Evolutionary conservation across 768 basidiomycete species (phyloP).

Genomic region (Termitomyces bulborhizus): DNA sequence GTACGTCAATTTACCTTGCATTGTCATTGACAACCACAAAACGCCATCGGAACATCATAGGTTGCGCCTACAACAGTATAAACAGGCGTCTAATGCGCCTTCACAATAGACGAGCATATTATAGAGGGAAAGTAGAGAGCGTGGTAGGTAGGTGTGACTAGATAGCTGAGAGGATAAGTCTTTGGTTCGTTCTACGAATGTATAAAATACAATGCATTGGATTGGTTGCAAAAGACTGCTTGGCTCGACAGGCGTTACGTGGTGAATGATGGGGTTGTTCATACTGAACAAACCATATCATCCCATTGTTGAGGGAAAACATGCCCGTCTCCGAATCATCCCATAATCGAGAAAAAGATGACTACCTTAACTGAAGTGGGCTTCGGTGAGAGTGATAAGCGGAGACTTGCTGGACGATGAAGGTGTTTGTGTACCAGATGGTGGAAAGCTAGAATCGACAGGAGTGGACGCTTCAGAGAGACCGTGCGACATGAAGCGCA

Average conservation of each 20-base stretch:
- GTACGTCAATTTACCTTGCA: conserved; percentile 38
- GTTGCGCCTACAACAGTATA: conserved; percentile 53
- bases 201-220: conserved; percentile 26
- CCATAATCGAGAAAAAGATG: not conserved
- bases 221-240: conserved; percentile 10
- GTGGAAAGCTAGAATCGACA: conserved; percentile 49
- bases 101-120: conserved; percentile 26
- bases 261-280: not conserved
- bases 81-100: conserved; percentile 21
- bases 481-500: conserved; percentile 68
- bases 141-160: conserved; percentile 20
- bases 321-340: not conserved
- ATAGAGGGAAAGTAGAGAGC: conserved; percentile 21
- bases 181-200: conserved; percentile 19
- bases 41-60: conserved; percentile 22
- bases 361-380: conserved; percentile 30
- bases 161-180: conserved; percentile 14
- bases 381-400: conserved; percentile 38
- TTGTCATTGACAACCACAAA: not conserved
- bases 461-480: conserved; percentile 65
- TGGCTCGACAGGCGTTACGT: conserved; percentile 1
- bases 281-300: not conserved
- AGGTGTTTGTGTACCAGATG: conserved; percentile 44
- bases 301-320: not conserved
- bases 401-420: conserved; percentile 21